Conservation (phyloP, 2,329 filamentous ascomycete genomes). For the Fusarium nisikadoi region DNA sequence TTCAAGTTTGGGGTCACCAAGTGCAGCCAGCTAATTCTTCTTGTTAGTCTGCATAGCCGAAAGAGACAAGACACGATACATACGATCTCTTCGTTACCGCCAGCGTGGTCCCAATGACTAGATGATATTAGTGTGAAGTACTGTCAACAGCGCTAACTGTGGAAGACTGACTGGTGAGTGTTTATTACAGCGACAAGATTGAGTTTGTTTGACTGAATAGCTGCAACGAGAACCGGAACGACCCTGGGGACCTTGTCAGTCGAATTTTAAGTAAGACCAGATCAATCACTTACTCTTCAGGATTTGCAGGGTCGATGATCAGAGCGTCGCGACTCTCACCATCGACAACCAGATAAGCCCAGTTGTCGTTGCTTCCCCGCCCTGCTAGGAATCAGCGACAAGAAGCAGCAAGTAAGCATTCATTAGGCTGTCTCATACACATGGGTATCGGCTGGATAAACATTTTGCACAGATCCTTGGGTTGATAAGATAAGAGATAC, state of each 20-base stretch:
- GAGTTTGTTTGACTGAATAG: neutral
- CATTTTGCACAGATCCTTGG: neutral
- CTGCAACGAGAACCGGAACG: neutral
- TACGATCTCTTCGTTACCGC: neutral
- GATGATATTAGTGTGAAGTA: neutral
- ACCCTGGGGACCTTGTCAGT: neutral
- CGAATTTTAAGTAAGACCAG: fast-evolving
- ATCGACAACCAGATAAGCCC: neutral
- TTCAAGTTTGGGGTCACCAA: neutral
- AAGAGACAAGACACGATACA: fast-evolving
- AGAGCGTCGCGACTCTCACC: neutral
- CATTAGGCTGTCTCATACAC: neutral
- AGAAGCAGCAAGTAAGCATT: neutral
- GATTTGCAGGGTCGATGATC: neutral
- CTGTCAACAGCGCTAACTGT: fast-evolving
- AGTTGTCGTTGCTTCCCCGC: neutral
- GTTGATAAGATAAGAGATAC: neutral
- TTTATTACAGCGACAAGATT: neutral
- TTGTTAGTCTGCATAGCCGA: neutral
- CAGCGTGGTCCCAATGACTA: neutral
- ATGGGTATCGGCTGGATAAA: neutral
- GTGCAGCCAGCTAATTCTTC: neutral
- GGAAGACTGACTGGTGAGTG: neutral
- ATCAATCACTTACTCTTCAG: neutral
- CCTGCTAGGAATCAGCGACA: neutral